phyloP scores from a whole-genome alignment of 345 rosid genomes.

The Populus pruinosa region DNA sequence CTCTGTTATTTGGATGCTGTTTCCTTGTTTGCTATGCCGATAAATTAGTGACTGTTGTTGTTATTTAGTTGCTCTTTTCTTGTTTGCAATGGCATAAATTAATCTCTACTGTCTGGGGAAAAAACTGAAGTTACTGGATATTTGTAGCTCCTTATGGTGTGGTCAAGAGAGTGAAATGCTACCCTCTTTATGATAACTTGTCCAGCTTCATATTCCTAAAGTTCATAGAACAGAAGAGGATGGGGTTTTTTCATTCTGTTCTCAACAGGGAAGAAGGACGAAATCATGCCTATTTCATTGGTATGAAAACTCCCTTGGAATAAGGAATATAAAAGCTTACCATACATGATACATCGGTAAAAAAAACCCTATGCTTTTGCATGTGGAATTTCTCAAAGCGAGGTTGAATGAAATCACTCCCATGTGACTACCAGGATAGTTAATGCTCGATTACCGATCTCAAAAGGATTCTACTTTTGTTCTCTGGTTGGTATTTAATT shows the following conservation, averaged over 20 bases:
- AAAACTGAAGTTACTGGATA: neutral
- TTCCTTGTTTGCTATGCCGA: neutral
- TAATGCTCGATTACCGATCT: neutral
- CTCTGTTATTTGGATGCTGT: neutral
- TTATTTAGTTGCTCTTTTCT: neutral
- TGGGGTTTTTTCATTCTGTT: neutral
- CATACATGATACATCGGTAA: neutral
- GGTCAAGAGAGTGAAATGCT: neutral
- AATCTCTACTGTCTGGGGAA: neutral
- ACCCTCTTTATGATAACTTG: neutral
- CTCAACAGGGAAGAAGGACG: neutral
- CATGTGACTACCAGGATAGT: neutral
- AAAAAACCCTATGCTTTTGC: neutral
- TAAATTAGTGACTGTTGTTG: neutral
- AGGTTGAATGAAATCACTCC: neutral
- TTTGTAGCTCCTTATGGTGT: neutral
- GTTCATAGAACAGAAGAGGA: neutral
- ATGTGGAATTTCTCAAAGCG: neutral
- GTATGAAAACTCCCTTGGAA: neutral
- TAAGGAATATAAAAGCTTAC: neutral
- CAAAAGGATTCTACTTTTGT: neutral
- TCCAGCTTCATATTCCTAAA: neutral
- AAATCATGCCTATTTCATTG: neutral
- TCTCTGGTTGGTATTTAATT: neutral
- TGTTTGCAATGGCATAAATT: neutral